Base-by-base conservation (phyloP, 2,329 filamentous ascomycete genomes). In the Pseudogymnoascus sp. region DNA sequence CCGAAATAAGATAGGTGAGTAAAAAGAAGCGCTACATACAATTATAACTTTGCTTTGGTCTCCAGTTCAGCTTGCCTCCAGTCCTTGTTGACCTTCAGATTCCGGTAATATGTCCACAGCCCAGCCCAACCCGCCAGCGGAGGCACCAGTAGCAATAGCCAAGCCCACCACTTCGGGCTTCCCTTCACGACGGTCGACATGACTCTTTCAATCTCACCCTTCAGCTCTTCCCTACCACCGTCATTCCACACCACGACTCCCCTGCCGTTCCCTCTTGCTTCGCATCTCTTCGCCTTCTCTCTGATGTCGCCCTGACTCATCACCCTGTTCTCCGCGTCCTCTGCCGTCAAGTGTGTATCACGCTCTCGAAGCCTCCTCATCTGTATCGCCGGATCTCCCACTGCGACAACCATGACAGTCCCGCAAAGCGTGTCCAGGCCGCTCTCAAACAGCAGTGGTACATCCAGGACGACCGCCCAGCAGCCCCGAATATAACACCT, bases 181-280 rank as follows among this genome's bases (percentile, higher is more conserved):
- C 77, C 76, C 53, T 71, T 78, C 70, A 79, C 81, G 38, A 97
- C 77, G 65, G 82, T 80, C 3, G 70, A 72, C 78, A 97, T 85
- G 7, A 87, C 89, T 64, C 77, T 79, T 61, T 82, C 80, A 10
- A 97, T 78, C 74, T 91, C 86, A 60, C 72, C 75, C 75, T 84
- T 82, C 71, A 99, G 75, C 66, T 91, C 85, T 37, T 86, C 86
- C 71, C 81, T 87, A 56, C 85, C 85, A 2, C 84, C 85, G 76
- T 97, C 93, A 77, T 99, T 99, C 90, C 90, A 95, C 23, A 99
- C 82, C 35, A 97, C 91, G 3, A 92, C 82, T 0, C 93, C 93
- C 59, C 81, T 82, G 3, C 85, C 85, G 50, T 76, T 73, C 61
- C 80, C 83, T 53, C 91, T 79, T 56, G 83, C 85, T 75, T 89